Base-by-base conservation (phyloP, 768 basidiomycete species). In the Tulasnella sp. region DNA sequence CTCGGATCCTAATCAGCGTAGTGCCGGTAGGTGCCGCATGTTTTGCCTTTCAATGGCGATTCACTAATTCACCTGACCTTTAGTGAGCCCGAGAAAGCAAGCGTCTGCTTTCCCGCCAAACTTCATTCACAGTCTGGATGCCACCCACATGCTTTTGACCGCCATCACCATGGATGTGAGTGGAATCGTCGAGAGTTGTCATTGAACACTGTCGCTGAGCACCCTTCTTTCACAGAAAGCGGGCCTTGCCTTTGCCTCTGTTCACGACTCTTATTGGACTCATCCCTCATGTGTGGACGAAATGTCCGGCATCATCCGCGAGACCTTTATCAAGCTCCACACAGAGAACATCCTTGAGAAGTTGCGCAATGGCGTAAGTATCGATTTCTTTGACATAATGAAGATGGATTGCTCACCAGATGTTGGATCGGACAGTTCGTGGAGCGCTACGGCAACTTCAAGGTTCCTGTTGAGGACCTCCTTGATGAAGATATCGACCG, bases 251-350 rank as follows among this genome's bases (percentile, higher is more conserved):
- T 99, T 98, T 82, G 96, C 97, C 0, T 93, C 95, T 0, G 97
- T 99, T 14, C 97, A 99, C 81, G 97, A 99, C 81, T 99, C 97
- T 0, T 99, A 98, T 84, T 99, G 97, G 97, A 98, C 97, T 3
- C 97, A 99, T 81, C 92, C 97, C 0, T 88, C 85, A 67, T 88
- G 87, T 79, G 91, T 98, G 74, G 93, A 97, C 83, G 84, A 89
- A 72, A 97, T 99, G 95, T 93, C 94, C 0, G 86, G 85, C 68
- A 86, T 93, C 79, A 97, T 99, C 80, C 91, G 97, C 37, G 92
- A 96, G 64, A 94, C 93, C 0, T 99, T 99, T 83, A 92, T 99
- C 76, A 89, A 91, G 0, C 86, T 99, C 19, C 97, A 99, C 83
- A 91, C 91, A 22, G 91, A 93, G 9, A 91, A 96, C 81, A 89